Conservation (phyloP, 2,329 filamentous ascomycete species). For the Pochonia chlamydosporia region DNA sequence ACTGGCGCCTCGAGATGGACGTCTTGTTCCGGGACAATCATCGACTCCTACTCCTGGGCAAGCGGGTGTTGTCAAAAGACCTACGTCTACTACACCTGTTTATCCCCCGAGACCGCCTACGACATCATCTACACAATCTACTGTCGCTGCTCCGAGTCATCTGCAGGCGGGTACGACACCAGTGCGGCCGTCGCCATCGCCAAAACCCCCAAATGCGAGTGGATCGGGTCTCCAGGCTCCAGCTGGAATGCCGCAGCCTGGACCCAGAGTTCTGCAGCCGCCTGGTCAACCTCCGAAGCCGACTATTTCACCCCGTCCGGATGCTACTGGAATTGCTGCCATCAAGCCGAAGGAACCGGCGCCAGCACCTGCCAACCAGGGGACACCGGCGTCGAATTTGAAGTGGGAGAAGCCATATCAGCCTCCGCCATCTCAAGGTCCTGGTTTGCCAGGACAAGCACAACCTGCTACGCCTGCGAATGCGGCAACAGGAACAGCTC, state of each 20-base stretch:
- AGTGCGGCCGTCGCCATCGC: slow-evolving; percentile 20
- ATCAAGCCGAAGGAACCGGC: slow-evolving; percentile 23
- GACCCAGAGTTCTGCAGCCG: slow-evolving; percentile 25
- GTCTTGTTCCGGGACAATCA: slow-evolving; percentile 10
- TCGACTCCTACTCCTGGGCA: slow-evolving; percentile 10
- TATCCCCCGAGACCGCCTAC: slow-evolving; percentile 28
- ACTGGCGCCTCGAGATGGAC: slow-evolving; percentile 27
- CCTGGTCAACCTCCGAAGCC: slow-evolving; percentile 24
- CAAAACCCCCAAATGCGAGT: slow-evolving; percentile 23
- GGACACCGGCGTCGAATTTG: slow-evolving; percentile 10
- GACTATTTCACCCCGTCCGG: slow-evolving; percentile 27
- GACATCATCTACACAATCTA: slow-evolving; percentile 14
- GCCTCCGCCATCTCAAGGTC: slow-evolving; percentile 20
- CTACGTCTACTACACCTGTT: slow-evolving; percentile 26
- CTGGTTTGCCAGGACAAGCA: slow-evolving; percentile 11
- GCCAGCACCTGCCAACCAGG: slow-evolving; percentile 9
- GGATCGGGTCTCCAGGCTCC: slow-evolving; percentile 32
- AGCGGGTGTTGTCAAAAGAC: slow-evolving; percentile 18
- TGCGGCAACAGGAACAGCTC: neutral
- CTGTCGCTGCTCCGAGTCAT: slow-evolving; percentile 22
- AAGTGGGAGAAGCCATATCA: slow-evolving; percentile 39
- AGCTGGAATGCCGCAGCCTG: slow-evolving; percentile 23
- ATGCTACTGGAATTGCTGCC: slow-evolving; percentile 14
- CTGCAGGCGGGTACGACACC: slow-evolving; percentile 21
- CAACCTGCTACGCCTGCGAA: slow-evolving; percentile 7